Evolutionary conservation across 2,329 filamentous ascomycete species (phyloP), one percentile per base, ranked within the genome.

Genomic region (Aspergillus alliaceus): DNA sequence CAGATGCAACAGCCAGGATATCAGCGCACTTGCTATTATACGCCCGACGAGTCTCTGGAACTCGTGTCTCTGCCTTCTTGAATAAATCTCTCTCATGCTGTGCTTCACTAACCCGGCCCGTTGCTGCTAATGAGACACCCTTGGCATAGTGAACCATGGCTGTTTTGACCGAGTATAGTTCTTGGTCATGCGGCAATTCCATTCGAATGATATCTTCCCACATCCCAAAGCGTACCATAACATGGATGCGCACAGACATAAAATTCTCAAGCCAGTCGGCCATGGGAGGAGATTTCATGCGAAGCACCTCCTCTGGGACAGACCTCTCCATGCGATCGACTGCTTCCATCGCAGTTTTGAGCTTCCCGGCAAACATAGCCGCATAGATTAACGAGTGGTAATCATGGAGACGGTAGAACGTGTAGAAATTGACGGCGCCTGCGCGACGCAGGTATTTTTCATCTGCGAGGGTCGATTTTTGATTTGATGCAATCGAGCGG

Each of bases 261-360:
- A 90, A 91, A 1, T 82, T 82, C 71, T 92, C 90, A 0, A 92
- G 75, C 87, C 88, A 91, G 70, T 92, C 88, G 0, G 88, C 89
- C 88, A 92, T 91, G 0, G 88, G 88, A 0, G 89, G 89, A 0
- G 84, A 86, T 59, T 86, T 65, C 7, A 89, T 77, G 0, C 84
- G 82, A 0, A 92, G 78, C 1, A 92, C 72, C 0, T 81, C 80
- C 47, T 88, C 84, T 0, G 88, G 82, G 5, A 92, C 71, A 0
- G 84, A 84, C 0, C 72, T 72, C 66, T 91, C 87, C 49, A 91
- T 80, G 34, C 77, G 75, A 0, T 65, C 64, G 0, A 83, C 82
- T 0, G 87, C 85, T 0, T 87, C 81, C 1, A 91, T 70, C 0
- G 88, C 87, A 3, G 85, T 75, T n/a, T 75, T 71, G 0, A 78